A percentile compares a stretch with the other conserved stretches of the same genome.
These are phyloP conservation scores for Lentithecium fluviatile DNA, from an alignment of 495 filamentous ascomycete genomes.

Conservation along the genomic window DNA sequence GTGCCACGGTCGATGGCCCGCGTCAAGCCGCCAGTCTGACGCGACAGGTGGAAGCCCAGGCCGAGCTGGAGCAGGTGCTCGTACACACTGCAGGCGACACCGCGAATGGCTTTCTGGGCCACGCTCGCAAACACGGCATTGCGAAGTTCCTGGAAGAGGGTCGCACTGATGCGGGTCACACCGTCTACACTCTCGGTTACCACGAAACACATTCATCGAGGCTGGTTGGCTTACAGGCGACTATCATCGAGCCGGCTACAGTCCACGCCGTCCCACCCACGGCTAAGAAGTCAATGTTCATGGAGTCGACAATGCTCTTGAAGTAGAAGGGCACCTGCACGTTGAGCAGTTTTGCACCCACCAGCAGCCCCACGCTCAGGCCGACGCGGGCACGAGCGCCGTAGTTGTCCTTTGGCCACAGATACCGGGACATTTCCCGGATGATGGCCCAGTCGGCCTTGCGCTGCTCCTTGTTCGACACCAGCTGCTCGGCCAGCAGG, in stretches of 20 bases:
- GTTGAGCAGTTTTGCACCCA: constrained; percentile 91
- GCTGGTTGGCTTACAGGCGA: constrained; percentile 72
- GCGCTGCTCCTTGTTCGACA: constrained; percentile 77
- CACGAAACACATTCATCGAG: too few species aligned
- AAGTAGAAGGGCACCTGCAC: constrained; percentile 99
- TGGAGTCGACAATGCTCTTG: constrained; percentile 92
- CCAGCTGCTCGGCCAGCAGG: constrained; percentile 55
- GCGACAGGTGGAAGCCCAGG: constrained; percentile 86
- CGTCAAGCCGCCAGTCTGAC: constrained; percentile 92
- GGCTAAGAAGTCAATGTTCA: constrained; percentile 89
- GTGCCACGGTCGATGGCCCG: constrained; percentile 95
- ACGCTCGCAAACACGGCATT: constrained; percentile 97
- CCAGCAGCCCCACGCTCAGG: constrained; percentile 72
- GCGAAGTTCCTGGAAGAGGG: constrained; percentile 83
- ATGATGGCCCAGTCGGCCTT: constrained; percentile 98
- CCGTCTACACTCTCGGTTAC: constrained; percentile 59
- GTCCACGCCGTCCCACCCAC: constrained; percentile 83
- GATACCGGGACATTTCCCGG: constrained; percentile 91
- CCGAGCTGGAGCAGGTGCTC: constrained; percentile 85
- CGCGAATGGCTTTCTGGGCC: constrained; percentile 91
- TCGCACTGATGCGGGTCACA: constrained; percentile 78
- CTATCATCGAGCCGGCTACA: constrained; percentile 84
- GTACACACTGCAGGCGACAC: constrained; percentile 88
- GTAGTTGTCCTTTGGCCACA: constrained; percentile 91
- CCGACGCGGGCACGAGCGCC: constrained; percentile 82